Base-by-base conservation (phyloP, 2,329 filamentous ascomycete species). In the Penicillium sp. region DNA sequence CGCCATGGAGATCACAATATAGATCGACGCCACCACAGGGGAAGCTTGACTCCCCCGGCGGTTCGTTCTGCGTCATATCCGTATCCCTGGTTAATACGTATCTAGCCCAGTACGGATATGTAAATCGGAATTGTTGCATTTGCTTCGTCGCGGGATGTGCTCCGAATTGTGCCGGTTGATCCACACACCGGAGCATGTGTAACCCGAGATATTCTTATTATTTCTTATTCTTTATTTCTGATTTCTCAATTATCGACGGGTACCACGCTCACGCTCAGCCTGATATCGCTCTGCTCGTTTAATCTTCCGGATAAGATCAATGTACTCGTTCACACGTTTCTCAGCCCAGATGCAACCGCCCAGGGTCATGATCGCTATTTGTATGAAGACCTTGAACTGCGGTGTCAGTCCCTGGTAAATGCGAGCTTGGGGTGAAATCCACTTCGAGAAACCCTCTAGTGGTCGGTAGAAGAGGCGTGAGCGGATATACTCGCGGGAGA, bases 281-380 rank as follows among this genome's bases (percentile, higher is more conserved):
- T 73, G 65, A 36, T 67, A 53, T 54, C 68, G 66, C 60, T 75
- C 73, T 11, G 70, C 72, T 27, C 75, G 67, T 57, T 75, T 74
- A 39, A 70, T 49, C 56, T 65, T 66, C 49, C 76, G 63, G 50
- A 76, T 56, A 10, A 67, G 53, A n/a, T 76, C 69, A 53, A 77
- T 71, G 58, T 76, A 79, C 44, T 76, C 74, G 20, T 66, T 69
- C 35, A 78, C 72, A 38, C 74, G 63, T 53, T 66, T 68, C 64
- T 79, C 76, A 2, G 76, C 76, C 68, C 75, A 78, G 42, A 79
- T 72, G 56, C 71, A 76, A 1, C 76, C 76, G 8, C 76, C 76
- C 43, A 78, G 62, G 5, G 71, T 78, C 75, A 78, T 77, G 30
- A 64, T 68, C 4, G 70, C 71, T 27, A 79, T 70, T 53, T 79